Percentiles rank a stretch among this genome's conserved stretches.
Conservation (phyloP, 768 basidiomycete species). For the Paxillus involutus region DNA sequence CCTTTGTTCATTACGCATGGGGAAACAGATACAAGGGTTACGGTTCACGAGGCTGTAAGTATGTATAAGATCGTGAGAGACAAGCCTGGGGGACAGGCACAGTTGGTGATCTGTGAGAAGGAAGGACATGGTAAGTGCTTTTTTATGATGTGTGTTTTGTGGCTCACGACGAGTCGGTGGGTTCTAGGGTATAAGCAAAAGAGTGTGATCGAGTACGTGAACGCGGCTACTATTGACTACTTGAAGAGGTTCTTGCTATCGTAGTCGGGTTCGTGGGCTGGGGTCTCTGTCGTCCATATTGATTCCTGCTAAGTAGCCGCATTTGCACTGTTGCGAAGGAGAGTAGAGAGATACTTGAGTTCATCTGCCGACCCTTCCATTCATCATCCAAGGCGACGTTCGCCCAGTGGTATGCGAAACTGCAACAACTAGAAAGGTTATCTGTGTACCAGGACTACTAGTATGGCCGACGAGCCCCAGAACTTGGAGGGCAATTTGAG, state of each 20-base stretch:
- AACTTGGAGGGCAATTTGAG: too few relatives aligned
- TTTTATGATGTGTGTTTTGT: neutral
- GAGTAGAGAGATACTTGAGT: too few relatives aligned
- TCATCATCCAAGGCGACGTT: too few relatives aligned
- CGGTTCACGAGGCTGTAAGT: conserved; percentile 37
- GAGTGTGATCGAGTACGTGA: conserved; percentile 42
- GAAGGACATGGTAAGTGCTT: conserved; percentile 41
- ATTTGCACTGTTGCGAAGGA: too few relatives aligned
- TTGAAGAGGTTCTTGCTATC: conserved; percentile 35
- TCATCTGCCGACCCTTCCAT: too few relatives aligned
- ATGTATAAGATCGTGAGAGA: conserved; percentile 36
- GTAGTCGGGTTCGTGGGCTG: conserved; percentile 5
- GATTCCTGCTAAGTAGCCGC: too few relatives aligned
- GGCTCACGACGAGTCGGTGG: conserved; percentile 3
- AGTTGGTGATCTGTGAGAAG: conserved; percentile 40
- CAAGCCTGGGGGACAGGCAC: conserved; percentile 25
- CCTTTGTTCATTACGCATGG: conserved; percentile 43
- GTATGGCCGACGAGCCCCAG: too few relatives aligned
- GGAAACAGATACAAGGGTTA: conserved; percentile 40
- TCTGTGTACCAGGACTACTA: too few relatives aligned
- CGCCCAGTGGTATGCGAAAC: too few relatives aligned
- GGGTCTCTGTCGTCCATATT: neutral
- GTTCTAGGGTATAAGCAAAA: conserved; percentile 41
- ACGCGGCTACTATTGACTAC: conserved; percentile 39
- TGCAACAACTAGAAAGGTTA: too few relatives aligned